Evolutionary conservation across 2,329 filamentous ascomycete genomes (phyloP), one percentile per base, ranked within the genome.

Genomic region (Fusarium aywerte): DNA sequence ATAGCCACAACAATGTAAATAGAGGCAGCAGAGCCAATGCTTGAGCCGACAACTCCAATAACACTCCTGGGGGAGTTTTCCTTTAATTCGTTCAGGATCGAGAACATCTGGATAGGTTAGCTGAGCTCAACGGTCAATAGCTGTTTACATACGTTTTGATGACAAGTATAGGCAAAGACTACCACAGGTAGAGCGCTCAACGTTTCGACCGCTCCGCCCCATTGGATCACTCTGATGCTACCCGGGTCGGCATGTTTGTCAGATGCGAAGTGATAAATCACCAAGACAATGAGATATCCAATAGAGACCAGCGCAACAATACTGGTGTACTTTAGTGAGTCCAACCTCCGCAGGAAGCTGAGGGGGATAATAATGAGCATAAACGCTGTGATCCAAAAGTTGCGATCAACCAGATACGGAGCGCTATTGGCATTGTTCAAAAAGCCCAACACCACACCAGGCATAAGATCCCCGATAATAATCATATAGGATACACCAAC

Each of bases 91-190:
- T 99, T 99, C 42, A 99, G 82, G 69, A 99, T 97, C 12, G 95
- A 97, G 77, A 99, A 99, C 96, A 99, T 99, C 92, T 96, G 70
- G 29, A 2, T 15, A 29, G 10, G 21, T 55, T 55, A 73, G 51
- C 57, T 20, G 29, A 20, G 33, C 20, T 38, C 16, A 38, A 8
- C 15, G 16, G 16, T 13, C 6, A 29, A 25, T 8, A 23, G 6
- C 9, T 6, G 16, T 33, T 48, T 20, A 31, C 87, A 69, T 81
- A 96, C 92, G 77, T 99, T 99, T 75, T 99, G 96, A 79, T 99
- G 96, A 77, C 96, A 99, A 2, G 96, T 99, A 77, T 98, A 99
- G n/a, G 95, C 96, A 83, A 99, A 99, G 3, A 99, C 92, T 57
- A 98, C 94, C 52, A 99, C 93, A 0, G 96, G 96, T 67, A 99